These are phyloP conservation scores for Vaccinium vitisidaea DNA, from an alignment of 148 eudicot species.

Conservation along the genomic window DNA sequence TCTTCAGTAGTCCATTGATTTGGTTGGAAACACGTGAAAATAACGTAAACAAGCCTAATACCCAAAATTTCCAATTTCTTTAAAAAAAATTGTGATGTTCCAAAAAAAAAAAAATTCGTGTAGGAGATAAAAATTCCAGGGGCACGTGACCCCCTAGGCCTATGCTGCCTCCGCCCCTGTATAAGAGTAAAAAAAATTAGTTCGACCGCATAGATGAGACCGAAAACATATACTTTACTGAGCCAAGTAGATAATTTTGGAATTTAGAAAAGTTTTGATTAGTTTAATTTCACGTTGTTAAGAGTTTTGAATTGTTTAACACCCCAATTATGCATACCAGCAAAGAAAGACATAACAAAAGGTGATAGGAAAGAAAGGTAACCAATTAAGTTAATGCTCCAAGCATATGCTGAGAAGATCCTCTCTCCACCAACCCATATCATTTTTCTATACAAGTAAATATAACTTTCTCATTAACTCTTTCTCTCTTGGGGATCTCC, in stretches of 20 bases:
- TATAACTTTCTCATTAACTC: neutral
- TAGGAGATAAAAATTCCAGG: too few species aligned
- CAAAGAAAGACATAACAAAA: neutral
- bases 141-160: too few species aligned
- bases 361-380: neutral
- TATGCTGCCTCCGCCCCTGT: too few species aligned
- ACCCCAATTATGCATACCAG: neutral
- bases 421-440: neutral
- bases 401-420: slow-evolving; percentile 15
- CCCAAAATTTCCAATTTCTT: too few species aligned
- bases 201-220: neutral
- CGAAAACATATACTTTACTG: neutral
- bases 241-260: neutral
- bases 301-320: neutral
- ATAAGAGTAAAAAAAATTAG: neutral
- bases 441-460: neutral
- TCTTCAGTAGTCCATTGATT: too few species aligned
- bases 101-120: too few species aligned
- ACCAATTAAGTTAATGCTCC: neutral
- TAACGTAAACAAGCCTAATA: too few species aligned
- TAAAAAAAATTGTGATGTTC: too few species aligned
- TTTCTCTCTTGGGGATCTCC: neutral
- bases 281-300: neutral
- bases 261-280: neutral
- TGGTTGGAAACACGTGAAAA: too few species aligned